A percentile compares a stretch with the other conserved stretches of the same genome.
phyloP scores from a whole-genome alignment of 805 yeast genomes.

The Saturnispora bothae region DNA sequence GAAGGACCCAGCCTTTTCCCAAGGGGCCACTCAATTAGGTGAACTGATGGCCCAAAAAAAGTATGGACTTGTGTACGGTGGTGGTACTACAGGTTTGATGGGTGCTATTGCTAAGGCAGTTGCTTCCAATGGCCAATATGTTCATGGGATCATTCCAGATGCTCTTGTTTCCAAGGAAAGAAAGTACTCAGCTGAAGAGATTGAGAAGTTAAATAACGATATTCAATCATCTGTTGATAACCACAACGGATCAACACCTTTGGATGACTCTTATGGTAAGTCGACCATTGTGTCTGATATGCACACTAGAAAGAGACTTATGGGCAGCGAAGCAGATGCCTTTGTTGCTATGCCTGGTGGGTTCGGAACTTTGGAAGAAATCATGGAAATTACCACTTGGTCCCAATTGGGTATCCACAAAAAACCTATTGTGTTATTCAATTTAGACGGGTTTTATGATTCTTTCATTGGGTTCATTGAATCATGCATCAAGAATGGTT shows the following conservation, averaged over 20 bases:
- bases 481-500: conserved; percentile 52
- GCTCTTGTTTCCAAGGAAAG: conserved; percentile 71
- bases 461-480: conserved; percentile 51
- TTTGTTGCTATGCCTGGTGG: conserved; percentile 91
- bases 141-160: conserved; percentile 80
- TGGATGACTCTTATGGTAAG: conserved; percentile 57
- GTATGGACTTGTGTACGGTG: conserved; percentile 82
- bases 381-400: conserved; percentile 89
- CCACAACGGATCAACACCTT: conserved; percentile 57
- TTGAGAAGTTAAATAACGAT: conserved; percentile 37
- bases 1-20: conserved; percentile 35
- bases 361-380: conserved; percentile 80
- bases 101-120: conserved; percentile 63
- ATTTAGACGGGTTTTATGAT: conserved; percentile 74
- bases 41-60: conserved; percentile 40
- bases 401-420: conserved; percentile 77
- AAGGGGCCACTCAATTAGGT: conserved; percentile 53
- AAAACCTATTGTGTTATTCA: conserved; percentile 70
- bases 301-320: conserved; percentile 80
- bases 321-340: conserved; percentile 72
- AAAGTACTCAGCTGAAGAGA: conserved; percentile 25
- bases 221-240: conserved; percentile 44
- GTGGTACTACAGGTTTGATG: conserved; percentile 82
- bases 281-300: conserved; percentile 77
- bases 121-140: conserved; percentile 50